Conservation (phyloP, 495 filamentous ascomycete genomes). For the Talaromyces proteolyticus region DNA sequence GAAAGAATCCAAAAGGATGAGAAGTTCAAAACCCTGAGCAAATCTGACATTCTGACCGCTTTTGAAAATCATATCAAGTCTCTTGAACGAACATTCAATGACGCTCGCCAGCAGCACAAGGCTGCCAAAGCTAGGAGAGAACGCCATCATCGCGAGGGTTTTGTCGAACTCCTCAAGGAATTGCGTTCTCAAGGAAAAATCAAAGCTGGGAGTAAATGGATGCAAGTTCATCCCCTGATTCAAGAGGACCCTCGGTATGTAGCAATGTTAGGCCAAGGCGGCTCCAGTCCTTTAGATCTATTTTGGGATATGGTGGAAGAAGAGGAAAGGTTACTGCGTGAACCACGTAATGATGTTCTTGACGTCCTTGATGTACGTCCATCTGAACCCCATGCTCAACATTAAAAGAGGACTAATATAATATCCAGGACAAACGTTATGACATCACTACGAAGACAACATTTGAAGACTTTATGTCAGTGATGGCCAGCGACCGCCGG, state of each 20-base stretch:
- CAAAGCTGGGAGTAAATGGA: constrained; percentile 89
- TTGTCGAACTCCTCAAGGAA: constrained; percentile 65
- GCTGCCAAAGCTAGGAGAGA: constrained; percentile 72
- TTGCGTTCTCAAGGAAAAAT: constrained; percentile 73
- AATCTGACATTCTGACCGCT: constrained; percentile 83
- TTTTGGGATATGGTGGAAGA: constrained; percentile 98
- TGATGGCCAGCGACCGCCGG: constrained; percentile 76
- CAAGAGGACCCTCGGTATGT: constrained; percentile 78
- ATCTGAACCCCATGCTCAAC: not conserved
- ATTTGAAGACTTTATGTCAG: constrained; percentile 74
- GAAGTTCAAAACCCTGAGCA: constrained; percentile 82
- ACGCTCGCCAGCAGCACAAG: constrained; percentile 81
- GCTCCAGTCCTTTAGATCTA: constrained; percentile 87
- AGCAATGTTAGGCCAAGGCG: constrained; percentile 78
- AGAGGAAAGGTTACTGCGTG: constrained; percentile 77
- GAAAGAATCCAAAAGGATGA: constrained; percentile 76
- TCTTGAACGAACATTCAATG: constrained; percentile 84
- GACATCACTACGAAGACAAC: constrained; percentile 82
- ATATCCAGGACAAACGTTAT: constrained; percentile 73
- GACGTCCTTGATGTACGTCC: constrained; percentile 82
- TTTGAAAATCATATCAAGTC: constrained; percentile 95
- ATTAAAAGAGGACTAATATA: constrained; percentile 1
- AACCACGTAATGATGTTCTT: constrained; percentile 74
- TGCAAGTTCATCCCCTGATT: constrained; percentile 69
- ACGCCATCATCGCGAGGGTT: constrained; percentile 78